phyloP scores from a whole-genome alignment of 2,329 filamentous ascomycete species.

The Thielaviopsis cerberus region DNA sequence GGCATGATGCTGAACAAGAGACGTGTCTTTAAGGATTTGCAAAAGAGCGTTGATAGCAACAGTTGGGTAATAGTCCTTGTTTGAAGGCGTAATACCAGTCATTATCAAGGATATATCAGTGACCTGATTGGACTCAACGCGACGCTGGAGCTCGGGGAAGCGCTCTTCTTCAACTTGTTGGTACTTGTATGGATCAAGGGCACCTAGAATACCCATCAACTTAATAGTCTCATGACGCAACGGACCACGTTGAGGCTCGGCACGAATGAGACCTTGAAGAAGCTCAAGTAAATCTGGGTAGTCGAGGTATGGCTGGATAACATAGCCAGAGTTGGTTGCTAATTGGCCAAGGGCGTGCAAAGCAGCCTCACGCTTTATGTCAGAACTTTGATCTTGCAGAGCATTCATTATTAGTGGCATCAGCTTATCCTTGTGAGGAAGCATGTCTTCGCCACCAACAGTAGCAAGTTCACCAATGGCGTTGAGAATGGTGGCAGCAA shows the following conservation, averaged over 20 bases:
- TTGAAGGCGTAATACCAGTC: conserved; percentile 87
- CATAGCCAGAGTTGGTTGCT: conserved; percentile 90
- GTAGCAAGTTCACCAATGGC: conserved; percentile 87
- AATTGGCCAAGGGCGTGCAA: conserved; percentile 79
- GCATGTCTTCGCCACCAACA: conserved; percentile 87
- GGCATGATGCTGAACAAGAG: conserved; percentile 76
- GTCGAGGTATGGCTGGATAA: conserved; percentile 87
- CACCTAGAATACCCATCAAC: conserved; percentile 83
- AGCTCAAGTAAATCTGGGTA: conserved; percentile 88
- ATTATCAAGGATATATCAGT: conserved; percentile 97
- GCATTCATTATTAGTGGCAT: conserved; percentile 94
- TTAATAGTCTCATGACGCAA: conserved; percentile 90
- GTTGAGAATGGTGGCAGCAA: conserved; percentile 85
- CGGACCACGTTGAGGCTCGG: conserved; percentile 65
- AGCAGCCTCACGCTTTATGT: conserved; percentile 76
- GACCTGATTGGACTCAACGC: conserved; percentile 43
- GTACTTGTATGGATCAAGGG: conserved; percentile 88
- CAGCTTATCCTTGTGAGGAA: conserved; percentile 70
- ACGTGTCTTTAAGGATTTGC: conserved; percentile 78
- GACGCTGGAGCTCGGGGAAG: conserved; percentile 56
- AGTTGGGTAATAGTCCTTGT: conserved; percentile 95
- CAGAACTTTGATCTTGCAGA: conserved; percentile 81
- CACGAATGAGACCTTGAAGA: conserved; percentile 82
- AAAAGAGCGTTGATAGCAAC: conserved; percentile 93
- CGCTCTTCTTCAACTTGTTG: conserved; percentile 79